Percentiles rank a stretch among this genome's conserved stretches.
phyloP scores from a whole-genome alignment of 495 filamentous ascomycete genomes.

The Penicillium egyptiacum region DNA sequence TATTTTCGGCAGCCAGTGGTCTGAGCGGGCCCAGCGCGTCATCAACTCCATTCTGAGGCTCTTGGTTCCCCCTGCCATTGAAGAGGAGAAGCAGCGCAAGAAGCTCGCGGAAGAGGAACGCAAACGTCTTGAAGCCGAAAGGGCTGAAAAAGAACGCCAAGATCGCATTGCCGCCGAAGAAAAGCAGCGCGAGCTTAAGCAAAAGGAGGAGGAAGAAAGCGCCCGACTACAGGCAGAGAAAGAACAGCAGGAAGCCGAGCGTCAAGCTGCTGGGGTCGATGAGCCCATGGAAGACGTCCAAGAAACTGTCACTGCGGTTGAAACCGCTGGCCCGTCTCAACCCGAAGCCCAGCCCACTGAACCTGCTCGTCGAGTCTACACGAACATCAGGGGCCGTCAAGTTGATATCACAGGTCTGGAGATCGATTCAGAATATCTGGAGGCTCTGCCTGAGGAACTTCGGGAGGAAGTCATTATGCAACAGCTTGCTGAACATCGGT shows the following conservation, averaged over 20 bases:
- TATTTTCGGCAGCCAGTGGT: constrained; percentile 66
- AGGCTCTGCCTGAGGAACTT: constrained; percentile 90
- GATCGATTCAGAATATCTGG: constrained; percentile 91
- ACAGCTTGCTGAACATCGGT: constrained; percentile 78
- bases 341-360: constrained; percentile 51
- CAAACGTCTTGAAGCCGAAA: constrained; percentile 48
- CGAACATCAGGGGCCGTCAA: constrained; percentile 77
- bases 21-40: constrained; percentile 72
- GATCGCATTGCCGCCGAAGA: constrained; percentile 59
- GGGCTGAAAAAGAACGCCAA: constrained; percentile 48
- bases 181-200: constrained; percentile 56
- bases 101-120: constrained; percentile 50
- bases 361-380: constrained; percentile 60
- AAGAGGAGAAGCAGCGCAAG: constrained; percentile 66
- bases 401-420: constrained; percentile 91
- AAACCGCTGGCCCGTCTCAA: constrained; percentile 33
- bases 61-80: constrained; percentile 81
- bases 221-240: constrained; percentile 44
- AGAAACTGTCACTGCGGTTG: constrained; percentile 44
- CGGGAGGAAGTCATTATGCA: constrained; percentile 93
- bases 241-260: constrained; percentile 47
- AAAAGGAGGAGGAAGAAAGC: constrained; percentile 67
- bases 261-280: constrained; percentile 46
- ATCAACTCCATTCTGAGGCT: constrained; percentile 68
- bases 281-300: constrained; percentile 89